These are phyloP conservation scores for Ophiostoma australiae DNA, from an alignment of 2,329 filamentous ascomycete species.

Conservation along the genomic window DNA sequence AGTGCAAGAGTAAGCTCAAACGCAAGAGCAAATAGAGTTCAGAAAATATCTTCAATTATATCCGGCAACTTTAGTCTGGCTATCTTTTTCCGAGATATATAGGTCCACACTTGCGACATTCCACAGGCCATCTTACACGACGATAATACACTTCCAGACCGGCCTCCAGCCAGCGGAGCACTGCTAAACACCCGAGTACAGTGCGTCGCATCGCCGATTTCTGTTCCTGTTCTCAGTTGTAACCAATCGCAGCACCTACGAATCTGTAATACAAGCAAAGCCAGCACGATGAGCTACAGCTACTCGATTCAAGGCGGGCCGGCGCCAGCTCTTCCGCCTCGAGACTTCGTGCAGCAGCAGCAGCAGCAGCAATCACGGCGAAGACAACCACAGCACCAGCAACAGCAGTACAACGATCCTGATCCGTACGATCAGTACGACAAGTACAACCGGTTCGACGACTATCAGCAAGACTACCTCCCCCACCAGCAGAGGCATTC, in stretches of 20 bases:
- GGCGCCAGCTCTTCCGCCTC: constrained; percentile 33
- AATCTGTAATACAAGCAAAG: not conserved
- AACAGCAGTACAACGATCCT: constrained; percentile 27
- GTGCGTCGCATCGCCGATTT: not conserved
- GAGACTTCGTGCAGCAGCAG: constrained; percentile 32
- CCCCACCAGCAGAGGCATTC: constrained; percentile 9
- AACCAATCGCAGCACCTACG: not conserved
- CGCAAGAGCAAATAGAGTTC: not conserved
- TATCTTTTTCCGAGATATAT: not conserved
- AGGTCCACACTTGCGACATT: not conserved
- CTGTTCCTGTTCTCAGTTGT: not conserved
- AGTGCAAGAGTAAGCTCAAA: not conserved
- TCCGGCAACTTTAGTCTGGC: not conserved
- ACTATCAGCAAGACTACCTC: constrained; percentile 14
- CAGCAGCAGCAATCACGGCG: constrained; percentile 25
- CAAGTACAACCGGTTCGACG: constrained; percentile 22
- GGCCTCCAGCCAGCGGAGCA: not conserved
- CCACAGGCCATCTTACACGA: not conserved
- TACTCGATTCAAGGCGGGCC: constrained; percentile 38
- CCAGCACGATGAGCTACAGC: constrained; percentile 31
- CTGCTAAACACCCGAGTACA: not conserved
- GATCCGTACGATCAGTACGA: constrained; percentile 15
- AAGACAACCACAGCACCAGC: constrained; percentile 27
- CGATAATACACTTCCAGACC: not conserved
- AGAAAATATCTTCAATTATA: not conserved